A percentile compares a stretch with the other conserved stretches of the same genome.
Conservation (phyloP, 2,329 filamentous ascomycete species). For the Ceratocystis diversiconidia region DNA sequence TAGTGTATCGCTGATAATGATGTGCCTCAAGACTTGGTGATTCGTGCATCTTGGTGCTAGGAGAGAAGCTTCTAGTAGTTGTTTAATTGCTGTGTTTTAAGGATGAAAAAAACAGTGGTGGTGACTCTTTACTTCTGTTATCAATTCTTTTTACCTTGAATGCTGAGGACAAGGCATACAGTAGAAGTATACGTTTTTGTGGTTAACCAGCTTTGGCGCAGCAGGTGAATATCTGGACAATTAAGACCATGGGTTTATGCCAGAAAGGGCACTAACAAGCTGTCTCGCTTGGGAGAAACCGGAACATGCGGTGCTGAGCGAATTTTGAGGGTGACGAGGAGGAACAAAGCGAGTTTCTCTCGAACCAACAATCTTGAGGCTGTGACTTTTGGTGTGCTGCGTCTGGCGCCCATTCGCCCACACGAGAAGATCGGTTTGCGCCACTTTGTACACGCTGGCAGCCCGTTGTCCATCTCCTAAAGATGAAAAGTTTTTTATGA, state of each 20-base stretch:
- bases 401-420: not conserved
- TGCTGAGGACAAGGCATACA: not conserved
- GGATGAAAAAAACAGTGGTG: not conserved
- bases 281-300: not conserved
- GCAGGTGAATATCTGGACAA: conserved; percentile 4
- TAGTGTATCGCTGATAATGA: not conserved
- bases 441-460: conserved; percentile 1
- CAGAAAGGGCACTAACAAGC: not conserved
- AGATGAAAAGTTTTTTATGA: not conserved
- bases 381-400: not conserved
- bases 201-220: not conserved
- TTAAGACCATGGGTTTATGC: not conserved
- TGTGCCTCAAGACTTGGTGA: not conserved
- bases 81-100: not conserved
- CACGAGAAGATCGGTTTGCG: not conserved
- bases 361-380: not conserved
- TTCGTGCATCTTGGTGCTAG: not conserved
- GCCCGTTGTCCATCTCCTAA: not conserved
- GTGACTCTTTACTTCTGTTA: not conserved
- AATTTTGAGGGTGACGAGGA: not conserved
- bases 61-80: not conserved
- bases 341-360: not conserved
- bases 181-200: not conserved
- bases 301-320: not conserved
- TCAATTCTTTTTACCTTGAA: not conserved